A percentile compares a stretch with the other conserved stretches of the same genome.
Conservation (phyloP, 2,329 filamentous ascomycete genomes). For the Apiospora kogelbergensis region DNA sequence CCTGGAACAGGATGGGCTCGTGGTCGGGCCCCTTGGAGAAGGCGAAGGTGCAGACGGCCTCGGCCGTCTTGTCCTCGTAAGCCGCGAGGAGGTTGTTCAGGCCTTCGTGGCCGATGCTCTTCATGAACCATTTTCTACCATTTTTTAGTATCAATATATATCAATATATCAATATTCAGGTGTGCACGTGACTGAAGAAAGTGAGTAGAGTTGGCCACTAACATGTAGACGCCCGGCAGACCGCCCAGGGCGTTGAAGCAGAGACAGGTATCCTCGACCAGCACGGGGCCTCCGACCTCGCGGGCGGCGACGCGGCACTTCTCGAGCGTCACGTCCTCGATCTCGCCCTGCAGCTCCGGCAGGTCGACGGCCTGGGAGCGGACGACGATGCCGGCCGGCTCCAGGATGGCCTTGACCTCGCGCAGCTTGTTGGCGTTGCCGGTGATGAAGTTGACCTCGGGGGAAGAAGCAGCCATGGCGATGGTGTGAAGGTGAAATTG, state of each 20-base stretch:
- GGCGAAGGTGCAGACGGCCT: conserved; percentile 94
- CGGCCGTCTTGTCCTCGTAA: conserved; percentile 86
- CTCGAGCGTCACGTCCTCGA: conserved; percentile 86
- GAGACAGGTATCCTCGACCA: conserved; percentile 94
- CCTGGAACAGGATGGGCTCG: conserved; percentile 87
- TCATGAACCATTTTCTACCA: conserved; percentile 79
- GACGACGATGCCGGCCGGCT: conserved; percentile 66
- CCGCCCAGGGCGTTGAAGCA: conserved; percentile 89
- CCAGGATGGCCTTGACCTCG: conserved; percentile 87
- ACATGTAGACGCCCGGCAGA: conserved; percentile 91
- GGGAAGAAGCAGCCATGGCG: neutral
- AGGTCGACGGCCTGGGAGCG: conserved; percentile 76
- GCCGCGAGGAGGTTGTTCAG: conserved; percentile 88
- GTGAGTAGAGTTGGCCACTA: too few relatives aligned
- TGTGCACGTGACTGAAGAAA: conserved; percentile 14
- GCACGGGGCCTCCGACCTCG: conserved; percentile 70
- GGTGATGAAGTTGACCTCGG: conserved; percentile 83
- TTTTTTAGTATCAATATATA: neutral
- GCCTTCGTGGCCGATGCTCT: conserved; percentile 76
- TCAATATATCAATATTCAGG: neutral
- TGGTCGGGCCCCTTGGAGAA: conserved; percentile 84
- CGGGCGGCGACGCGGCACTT: conserved; percentile 85
- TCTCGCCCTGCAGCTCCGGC: conserved; percentile 85
- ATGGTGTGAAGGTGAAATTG: neutral
- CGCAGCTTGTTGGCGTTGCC: conserved; percentile 92